A percentile compares a stretch with the other conserved stretches of the same genome.
These are phyloP conservation scores for Botrytis porri DNA, from an alignment of 2,329 filamentous ascomycete species.

Conservation along the genomic window DNA sequence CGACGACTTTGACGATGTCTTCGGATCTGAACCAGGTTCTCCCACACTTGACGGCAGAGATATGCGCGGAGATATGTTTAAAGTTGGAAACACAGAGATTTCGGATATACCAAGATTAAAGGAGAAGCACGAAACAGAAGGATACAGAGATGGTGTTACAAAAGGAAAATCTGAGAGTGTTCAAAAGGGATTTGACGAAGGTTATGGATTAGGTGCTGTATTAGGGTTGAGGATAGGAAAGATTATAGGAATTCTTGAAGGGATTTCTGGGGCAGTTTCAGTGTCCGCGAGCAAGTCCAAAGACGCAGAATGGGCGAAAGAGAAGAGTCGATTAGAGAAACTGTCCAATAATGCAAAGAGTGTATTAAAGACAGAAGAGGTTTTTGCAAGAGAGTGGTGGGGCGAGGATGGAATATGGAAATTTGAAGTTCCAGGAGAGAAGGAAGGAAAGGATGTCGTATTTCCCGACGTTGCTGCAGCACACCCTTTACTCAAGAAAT, in stretches of 20 bases:
- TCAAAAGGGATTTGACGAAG: slow-evolving; percentile 88
- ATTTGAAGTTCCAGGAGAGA: slow-evolving; percentile 52
- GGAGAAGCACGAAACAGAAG: slow-evolving; percentile 57
- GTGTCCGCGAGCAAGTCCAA: slow-evolving; percentile 29
- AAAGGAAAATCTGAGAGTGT: slow-evolving; percentile 72
- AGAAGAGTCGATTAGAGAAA: slow-evolving; percentile 31
- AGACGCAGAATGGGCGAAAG: slow-evolving; percentile 20
- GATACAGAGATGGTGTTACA: slow-evolving; percentile 85
- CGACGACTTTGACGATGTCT: slow-evolving; percentile 37
- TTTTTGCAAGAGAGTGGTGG: slow-evolving; percentile 68
- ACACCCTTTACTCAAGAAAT: slow-evolving; percentile 65
- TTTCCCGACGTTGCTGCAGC: slow-evolving; percentile 62
- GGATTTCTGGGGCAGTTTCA: slow-evolving; percentile 52
- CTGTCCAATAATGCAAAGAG: slow-evolving; percentile 50
- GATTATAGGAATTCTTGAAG: slow-evolving; percentile 74
- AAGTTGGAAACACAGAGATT: slow-evolving; percentile 28
- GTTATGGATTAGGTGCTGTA: slow-evolving; percentile 78
- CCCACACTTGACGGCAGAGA: slow-evolving; percentile 23
- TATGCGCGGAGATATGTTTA: neutral
- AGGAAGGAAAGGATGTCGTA: slow-evolving; percentile 45
- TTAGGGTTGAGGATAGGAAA: slow-evolving; percentile 73
- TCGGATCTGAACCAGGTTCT: slow-evolving; percentile 36
- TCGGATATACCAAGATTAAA: slow-evolving; percentile 37
- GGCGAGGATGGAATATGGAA: slow-evolving; percentile 68
- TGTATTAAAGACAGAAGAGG: slow-evolving; percentile 58